Conservation (phyloP, 352 stramenopile genomes). For the Phytophthora rubi region DNA sequence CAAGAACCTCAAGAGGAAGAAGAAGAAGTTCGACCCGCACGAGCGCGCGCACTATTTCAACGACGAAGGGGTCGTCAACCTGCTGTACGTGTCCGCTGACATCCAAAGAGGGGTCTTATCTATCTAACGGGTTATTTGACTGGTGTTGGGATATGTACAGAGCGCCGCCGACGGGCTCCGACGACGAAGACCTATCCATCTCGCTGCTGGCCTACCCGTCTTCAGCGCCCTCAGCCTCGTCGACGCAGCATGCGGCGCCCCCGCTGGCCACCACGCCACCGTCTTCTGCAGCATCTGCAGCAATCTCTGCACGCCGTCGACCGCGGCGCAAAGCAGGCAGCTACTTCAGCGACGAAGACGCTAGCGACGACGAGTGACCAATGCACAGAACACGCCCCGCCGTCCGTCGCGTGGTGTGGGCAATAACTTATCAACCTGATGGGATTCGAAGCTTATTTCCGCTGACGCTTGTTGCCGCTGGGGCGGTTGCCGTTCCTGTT, state of each 20-base stretch:
- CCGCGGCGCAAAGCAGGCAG: slow-evolving; percentile 46
- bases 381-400: not conserved
- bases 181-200: slow-evolving; percentile 70
- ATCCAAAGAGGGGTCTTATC: slow-evolving; percentile 9
- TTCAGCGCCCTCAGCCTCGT: slow-evolving; percentile 32
- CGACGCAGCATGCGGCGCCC: not conserved
- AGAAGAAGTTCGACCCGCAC: slow-evolving; percentile 63
- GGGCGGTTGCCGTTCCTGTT: slow-evolving; percentile 24
- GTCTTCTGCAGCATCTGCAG: slow-evolving; percentile 20
- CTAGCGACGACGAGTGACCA: slow-evolving; percentile 58
- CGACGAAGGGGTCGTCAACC: slow-evolving; percentile 60
- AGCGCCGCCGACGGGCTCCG: slow-evolving; percentile 49
- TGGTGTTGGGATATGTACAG: slow-evolving; percentile 30
- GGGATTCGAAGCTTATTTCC: slow-evolving; percentile 47
- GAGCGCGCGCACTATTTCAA: slow-evolving; percentile 77
- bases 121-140: slow-evolving; percentile 26
- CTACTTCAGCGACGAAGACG: slow-evolving; percentile 86
- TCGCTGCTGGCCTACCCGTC: slow-evolving; percentile 75
- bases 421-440: slow-evolving; percentile 42
- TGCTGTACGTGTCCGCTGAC: slow-evolving; percentile 54
- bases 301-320: slow-evolving; percentile 30
- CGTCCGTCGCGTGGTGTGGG: slow-evolving; percentile 5
- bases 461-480: slow-evolving; percentile 60
- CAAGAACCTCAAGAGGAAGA: slow-evolving; percentile 69
- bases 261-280: not conserved